Conservation (phyloP, 2,329 filamentous ascomycete species). For the Hirsutella minnesotensis region DNA sequence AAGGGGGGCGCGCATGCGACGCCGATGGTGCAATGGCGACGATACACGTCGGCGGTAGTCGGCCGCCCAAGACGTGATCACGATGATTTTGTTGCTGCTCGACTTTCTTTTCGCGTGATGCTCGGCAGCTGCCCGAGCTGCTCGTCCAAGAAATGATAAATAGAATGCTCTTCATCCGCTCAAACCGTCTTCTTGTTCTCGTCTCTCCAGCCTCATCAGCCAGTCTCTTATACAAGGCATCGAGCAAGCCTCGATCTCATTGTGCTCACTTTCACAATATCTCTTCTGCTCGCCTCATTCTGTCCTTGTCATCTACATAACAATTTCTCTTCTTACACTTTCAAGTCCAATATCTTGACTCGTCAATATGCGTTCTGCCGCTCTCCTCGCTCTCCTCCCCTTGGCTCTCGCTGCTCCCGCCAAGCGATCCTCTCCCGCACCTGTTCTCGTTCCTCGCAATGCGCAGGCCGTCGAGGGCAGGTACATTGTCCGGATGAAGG, state of each 20-base stretch:
- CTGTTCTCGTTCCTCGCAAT: conserved; percentile 19
- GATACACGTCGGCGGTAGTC: neutral
- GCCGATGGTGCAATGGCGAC: neutral
- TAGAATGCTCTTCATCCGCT: neutral
- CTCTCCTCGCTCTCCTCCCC: conserved; percentile 21
- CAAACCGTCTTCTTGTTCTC: neutral
- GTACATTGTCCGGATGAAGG: conserved; percentile 26
- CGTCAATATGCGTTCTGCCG: conserved; percentile 18
- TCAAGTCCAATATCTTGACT: neutral
- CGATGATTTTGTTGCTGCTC: neutral
- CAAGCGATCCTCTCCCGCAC: conserved; percentile 20
- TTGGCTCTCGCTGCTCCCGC: conserved; percentile 18
- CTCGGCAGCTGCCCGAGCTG: neutral
- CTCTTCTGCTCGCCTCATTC: neutral
- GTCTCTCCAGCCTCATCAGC: neutral
- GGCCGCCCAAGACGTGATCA: neutral
- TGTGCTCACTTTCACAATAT: neutral
- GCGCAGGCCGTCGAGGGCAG: conserved; percentile 20
- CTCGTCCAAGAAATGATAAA: neutral
- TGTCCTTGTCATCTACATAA: neutral
- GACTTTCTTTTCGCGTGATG: neutral
- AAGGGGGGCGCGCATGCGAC: neutral
- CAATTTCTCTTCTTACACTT: neutral
- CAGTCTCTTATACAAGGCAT: neutral
- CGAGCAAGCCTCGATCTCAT: neutral